Conservation (phyloP, 768 basidiomycete species). For the Boletellus emodensis region DNA sequence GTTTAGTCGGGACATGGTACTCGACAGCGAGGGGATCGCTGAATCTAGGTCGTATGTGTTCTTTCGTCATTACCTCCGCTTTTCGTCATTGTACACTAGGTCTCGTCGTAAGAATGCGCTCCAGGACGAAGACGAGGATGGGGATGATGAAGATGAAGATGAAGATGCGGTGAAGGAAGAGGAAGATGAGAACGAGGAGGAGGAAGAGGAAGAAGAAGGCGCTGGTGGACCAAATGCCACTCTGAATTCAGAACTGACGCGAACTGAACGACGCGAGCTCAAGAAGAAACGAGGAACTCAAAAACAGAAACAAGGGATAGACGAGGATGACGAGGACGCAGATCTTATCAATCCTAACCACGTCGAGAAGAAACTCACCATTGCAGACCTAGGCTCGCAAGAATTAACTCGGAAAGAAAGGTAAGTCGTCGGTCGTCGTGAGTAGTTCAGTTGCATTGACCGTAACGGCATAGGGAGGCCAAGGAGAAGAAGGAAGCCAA, state of each 20-base stretch:
- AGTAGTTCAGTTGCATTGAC: not conserved
- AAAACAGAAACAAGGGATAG: constrained; percentile 35
- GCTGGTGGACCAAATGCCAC: constrained; percentile 27
- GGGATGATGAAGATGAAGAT: constrained; percentile 40
- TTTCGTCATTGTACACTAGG: constrained; percentile 4
- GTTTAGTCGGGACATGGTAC: constrained; percentile 53
- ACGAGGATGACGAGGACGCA: constrained; percentile 59
- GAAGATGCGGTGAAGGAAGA: constrained; percentile 33
- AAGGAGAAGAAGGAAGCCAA: constrained; percentile 91
- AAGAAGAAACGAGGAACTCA: constrained; percentile 73
- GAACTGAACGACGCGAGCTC: constrained; percentile 69
- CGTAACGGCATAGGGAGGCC: constrained; percentile 56
- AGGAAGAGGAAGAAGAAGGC: constrained; percentile 39
- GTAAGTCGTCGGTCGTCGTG: constrained; percentile 31
- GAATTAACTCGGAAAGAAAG: constrained; percentile 64
- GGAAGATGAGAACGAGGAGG: constrained; percentile 40
- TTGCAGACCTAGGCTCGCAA: constrained; percentile 67
- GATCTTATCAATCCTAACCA: constrained; percentile 80
- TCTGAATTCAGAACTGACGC: constrained; percentile 54
- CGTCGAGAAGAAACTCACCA: constrained; percentile 67
- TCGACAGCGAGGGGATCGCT: constrained; percentile 56
- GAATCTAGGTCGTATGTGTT: constrained; percentile 43
- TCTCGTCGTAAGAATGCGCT: constrained; percentile 19
- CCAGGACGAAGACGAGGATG: constrained; percentile 38
- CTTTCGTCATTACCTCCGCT: constrained; percentile 13